Base-by-base conservation (phyloP, 2,329 filamentous ascomycete genomes). In the Orbilia brochopaga region DNA sequence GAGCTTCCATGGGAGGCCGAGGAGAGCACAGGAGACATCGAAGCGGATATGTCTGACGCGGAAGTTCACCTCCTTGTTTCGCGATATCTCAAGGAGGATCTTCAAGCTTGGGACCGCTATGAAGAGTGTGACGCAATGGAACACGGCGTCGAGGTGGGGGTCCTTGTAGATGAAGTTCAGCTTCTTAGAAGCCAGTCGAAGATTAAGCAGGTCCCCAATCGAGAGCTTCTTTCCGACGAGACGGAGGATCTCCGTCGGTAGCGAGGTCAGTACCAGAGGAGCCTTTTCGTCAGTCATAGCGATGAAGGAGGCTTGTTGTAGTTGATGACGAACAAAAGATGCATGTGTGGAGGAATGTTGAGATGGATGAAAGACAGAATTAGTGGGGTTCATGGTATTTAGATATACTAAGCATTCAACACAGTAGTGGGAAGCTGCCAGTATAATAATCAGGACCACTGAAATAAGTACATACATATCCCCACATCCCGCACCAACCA, bases 31-130 rank as follows among this genome's bases (percentile, higher is more conserved):
- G 17, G 52, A 42, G 40, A 57, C 51, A 30, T 64, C 52, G 3
- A 64, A 27, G 11, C 55, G 30, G 13, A 64, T 37, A 42, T 64
- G 37, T 13, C 51, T 64, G 17, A 64, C 52, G 35, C 60, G 23
- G 27, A 50, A 57, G 17, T 56, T 56, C 2, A 50, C 1, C 2
- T 37, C 19, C 8, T 17, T 15, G 30, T 56, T 17, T 51, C 57
- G 6, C 5, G 60, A 56, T 15, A 64, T 13, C 8, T 50, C 30
- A 30, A 64, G 27, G 11, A 64, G 52, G n/a, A 64, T 50, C 23
- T 27, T 13, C 2, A 64, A 44, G 19, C 60, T 64, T 11, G 24
- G 53, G 27, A 30, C 8, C 3, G 51, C 50, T 1, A 57, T 30
- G 19, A 40, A 64, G 40, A 50, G 50, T 35, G 40, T 64, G n/a